Conservation (phyloP, 2,329 filamentous ascomycete genomes). For the Phaeophleospora eucalypticola region DNA sequence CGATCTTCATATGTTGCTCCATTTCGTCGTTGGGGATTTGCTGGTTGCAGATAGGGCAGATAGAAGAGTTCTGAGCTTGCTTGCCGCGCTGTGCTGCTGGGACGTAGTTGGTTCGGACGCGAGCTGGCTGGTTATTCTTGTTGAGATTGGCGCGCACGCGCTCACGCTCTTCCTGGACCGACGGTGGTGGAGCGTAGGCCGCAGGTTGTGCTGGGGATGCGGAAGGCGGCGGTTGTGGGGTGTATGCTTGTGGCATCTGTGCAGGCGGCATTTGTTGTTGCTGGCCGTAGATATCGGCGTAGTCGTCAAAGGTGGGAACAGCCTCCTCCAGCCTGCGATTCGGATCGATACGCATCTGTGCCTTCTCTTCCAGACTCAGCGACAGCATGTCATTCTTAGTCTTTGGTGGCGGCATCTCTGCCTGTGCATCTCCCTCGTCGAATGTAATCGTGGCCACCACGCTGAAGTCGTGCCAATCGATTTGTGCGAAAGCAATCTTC, state of each 20-base stretch:
- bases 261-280: conserved; percentile 26
- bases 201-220: conserved; percentile 31
- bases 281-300: conserved; percentile 39
- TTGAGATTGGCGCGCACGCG: conserved; percentile 69
- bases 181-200: conserved; percentile 20
- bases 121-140: conserved; percentile 53
- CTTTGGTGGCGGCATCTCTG: conserved; percentile 81
- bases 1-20: conserved; percentile 90
- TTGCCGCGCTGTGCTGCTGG: conserved; percentile 66
- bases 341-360: conserved; percentile 77
- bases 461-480: conserved; percentile 97
- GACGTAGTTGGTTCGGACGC: conserved; percentile 90
- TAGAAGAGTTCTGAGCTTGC: conserved; percentile 55
- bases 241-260: conserved; percentile 23
- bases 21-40: conserved; percentile 82
- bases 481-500: conserved; percentile 70
- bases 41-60: conserved; percentile 92
- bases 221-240: conserved; percentile 22
- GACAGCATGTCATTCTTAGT: conserved; percentile 89
- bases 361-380: conserved; percentile 91
- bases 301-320: conserved; percentile 69
- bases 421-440: conserved; percentile 79
- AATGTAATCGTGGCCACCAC: conserved; percentile 94
- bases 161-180: conserved; percentile 41
- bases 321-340: conserved; percentile 90